Base-by-base conservation (phyloP, 2,329 filamentous ascomycete species). In the Paracoccidioides brasiliensis region DNA sequence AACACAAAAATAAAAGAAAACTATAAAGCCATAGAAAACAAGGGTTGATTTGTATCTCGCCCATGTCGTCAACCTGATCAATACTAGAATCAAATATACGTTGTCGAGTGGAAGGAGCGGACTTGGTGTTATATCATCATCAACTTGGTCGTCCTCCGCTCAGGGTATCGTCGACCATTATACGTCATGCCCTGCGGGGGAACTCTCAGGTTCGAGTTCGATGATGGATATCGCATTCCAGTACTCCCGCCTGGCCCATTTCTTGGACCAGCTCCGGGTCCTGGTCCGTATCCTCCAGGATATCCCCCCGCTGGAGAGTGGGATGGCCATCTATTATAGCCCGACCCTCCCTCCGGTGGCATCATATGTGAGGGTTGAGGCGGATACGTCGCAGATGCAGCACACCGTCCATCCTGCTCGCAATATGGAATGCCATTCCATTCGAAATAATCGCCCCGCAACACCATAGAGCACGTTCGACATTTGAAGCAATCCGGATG, bases 361-460 rank as follows among this genome's bases (percentile, higher is more conserved):
- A 15, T 60, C 59, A 65, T 60, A 0, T 65, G 66, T 5, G 70
- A 67, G 14, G 67, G 64, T n/a, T 61, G 72, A 71, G 69, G 56
- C 62, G 66, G 62, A 58, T 69, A 59, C 63, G 70, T 58, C 61
- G 70, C 62, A 61, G 72, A 64, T 46, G 72, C 73, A n/a, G 75
- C 76, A 55, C 78, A 75, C 69, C 83, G 84, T 4, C 90, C 90
- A 67, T 97, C 90, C 46, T 84, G 81, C 70, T 97, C 91, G 69
- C 91, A 98, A 67, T 86, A 95, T 0, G 86, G 82, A 46, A 76
- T 78, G 30, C 88, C 88, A 43, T 81, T 82, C 62, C 95, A 85
- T 69, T 97, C 90, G 64, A 93, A 96, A 69, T 97, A 97, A 59
- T 93, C 91, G 46, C 91, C 85, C 22, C 80, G 79, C 10, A 97